phyloP scores from a whole-genome alignment of 2,329 filamentous ascomycete genomes.

The Didymella exigua region DNA sequence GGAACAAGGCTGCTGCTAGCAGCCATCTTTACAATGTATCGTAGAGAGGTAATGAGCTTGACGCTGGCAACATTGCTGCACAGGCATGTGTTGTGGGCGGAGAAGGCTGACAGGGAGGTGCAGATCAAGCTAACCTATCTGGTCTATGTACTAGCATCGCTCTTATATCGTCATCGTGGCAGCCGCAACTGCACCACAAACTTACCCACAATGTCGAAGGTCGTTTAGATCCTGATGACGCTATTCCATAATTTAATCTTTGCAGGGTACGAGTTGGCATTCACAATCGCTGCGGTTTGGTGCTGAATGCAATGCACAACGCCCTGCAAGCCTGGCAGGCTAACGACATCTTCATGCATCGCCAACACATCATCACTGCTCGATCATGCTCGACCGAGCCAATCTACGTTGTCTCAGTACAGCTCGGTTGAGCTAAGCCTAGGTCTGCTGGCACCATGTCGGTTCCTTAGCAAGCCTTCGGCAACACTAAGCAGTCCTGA shows the following conservation, averaged over 20 bases:
- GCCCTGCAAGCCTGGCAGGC: not conserved
- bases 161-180: not conserved
- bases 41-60: not conserved
- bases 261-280: not conserved
- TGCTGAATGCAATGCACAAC: not conserved
- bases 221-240: no score
- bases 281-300: not conserved
- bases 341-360: constrained; percentile 6
- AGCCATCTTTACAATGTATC: not conserved
- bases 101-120: not conserved
- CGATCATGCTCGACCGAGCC: not conserved
- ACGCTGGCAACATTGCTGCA: not conserved
- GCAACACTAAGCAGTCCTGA: not conserved
- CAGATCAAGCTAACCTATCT: not conserved
- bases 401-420: not conserved
- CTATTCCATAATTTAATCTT: no score
- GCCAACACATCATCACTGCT: constrained; percentile 6
- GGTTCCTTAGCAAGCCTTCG: not conserved
- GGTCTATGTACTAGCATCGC: not conserved
- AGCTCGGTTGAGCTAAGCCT: not conserved
- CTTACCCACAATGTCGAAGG: no score
- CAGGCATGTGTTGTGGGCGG: not conserved
- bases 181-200: not conserved
- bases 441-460: not conserved
- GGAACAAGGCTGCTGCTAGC: not conserved